Evolutionary conservation across 129 eudicot genomes (phyloP).

Genomic region (Scalesia atractyloides): DNA sequence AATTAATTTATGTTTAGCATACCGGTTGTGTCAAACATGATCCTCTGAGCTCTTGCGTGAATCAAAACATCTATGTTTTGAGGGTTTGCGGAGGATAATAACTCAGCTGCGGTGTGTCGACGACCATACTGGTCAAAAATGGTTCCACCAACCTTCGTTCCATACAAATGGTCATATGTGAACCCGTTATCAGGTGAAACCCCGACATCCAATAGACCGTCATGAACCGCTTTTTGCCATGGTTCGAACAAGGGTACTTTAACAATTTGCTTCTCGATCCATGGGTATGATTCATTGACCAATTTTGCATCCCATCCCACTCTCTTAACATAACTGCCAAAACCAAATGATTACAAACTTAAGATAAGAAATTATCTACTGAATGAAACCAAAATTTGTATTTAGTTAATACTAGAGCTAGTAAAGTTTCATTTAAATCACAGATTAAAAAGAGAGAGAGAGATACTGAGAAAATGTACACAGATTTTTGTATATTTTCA

Average conservation of each 20-base stretch:
- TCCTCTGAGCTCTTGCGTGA: conserved; percentile 73
- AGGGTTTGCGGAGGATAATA: conserved; percentile 59
- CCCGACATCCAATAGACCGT: conserved; percentile 68
- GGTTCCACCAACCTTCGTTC: conserved; percentile 92
- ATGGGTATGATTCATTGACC: conserved; percentile 83
- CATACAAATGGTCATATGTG: conserved; percentile 86
- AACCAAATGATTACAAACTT: conserved; percentile 31
- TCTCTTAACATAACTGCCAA: conserved; percentile 56
- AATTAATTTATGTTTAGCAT: neutral
- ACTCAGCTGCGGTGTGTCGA: conserved; percentile 88
- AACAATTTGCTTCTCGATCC: conserved; percentile 84
- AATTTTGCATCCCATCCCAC: conserved; percentile 72
- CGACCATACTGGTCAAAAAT: conserved; percentile 70
- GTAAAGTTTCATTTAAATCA: neutral
- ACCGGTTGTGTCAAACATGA: conserved; percentile 67
- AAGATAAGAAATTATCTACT: neutral
- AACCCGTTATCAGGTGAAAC: conserved; percentile 83
- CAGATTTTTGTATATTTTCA: neutral
- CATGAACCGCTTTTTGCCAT: conserved; percentile 75
- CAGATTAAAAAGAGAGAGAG: neutral
- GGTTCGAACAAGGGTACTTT: conserved; percentile 54
- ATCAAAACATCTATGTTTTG: conserved; percentile 60
- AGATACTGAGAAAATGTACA: conserved; percentile 10
- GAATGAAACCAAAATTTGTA: neutral
- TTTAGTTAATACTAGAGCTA: neutral